Conservation (phyloP, 164 flowering plant genomes). For the Nymphaea colorata region DNA sequence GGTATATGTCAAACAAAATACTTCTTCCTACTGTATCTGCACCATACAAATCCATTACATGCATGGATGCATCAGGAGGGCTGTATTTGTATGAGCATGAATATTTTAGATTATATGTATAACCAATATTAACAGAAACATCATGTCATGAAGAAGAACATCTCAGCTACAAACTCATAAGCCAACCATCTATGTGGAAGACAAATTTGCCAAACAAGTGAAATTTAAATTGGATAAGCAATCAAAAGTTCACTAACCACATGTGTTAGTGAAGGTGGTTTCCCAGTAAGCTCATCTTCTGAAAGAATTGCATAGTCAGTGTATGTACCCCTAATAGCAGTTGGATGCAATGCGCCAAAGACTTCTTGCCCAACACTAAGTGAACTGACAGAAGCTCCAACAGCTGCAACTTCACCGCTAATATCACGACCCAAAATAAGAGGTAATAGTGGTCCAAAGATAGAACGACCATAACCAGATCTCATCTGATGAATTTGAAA, state of each 20-base stretch:
- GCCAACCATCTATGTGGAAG: not conserved
- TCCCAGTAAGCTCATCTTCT: conserved; percentile 57
- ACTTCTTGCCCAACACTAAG: conserved; percentile 77
- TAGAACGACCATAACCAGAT: conserved; percentile 86
- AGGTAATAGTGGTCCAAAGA: conserved; percentile 75
- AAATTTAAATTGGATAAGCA: not conserved
- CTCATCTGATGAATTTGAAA: conserved; percentile 57
- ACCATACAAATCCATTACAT: too few species aligned
- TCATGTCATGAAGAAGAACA: too few species aligned
- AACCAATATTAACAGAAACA: too few species aligned
- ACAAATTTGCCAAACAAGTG: not conserved
- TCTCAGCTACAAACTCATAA: too few species aligned
- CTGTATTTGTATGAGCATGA: too few species aligned
- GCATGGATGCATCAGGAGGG: too few species aligned
- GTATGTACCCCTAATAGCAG: conserved; percentile 91
- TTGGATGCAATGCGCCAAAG: conserved; percentile 97
- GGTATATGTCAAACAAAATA: too few species aligned
- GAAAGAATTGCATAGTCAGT: conserved; percentile 84
- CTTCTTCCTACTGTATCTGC: too few species aligned
- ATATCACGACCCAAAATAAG: conserved; percentile 91
- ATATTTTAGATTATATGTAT: too few species aligned
- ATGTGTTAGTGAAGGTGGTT: conserved; percentile 67
- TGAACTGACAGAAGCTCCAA: conserved; percentile 61
- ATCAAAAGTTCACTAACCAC: conserved; percentile 34
- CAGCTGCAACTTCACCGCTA: conserved; percentile 93